A percentile compares a stretch with the other conserved stretches of the same genome.
Evolutionary conservation across 2,329 filamentous ascomycete genomes (phyloP).

Genomic region (Aureobasidium melanogenum): DNA sequence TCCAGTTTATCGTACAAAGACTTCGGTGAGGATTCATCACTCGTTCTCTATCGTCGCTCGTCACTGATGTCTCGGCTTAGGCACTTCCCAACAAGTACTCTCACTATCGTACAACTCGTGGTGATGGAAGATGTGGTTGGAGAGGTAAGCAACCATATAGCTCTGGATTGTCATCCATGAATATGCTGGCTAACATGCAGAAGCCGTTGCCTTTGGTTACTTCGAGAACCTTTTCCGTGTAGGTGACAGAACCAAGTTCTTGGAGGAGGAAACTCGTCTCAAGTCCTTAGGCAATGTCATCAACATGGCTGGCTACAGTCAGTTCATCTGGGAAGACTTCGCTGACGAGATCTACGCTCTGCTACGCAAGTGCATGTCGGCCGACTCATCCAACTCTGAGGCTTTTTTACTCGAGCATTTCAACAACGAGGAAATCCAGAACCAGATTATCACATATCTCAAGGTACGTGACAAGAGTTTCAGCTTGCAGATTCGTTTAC

Average conservation of each 20-base stretch:
- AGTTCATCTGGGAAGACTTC: conserved; percentile 72
- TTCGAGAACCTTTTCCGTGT: conserved; percentile 73
- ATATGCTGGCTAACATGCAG: conserved; percentile 21
- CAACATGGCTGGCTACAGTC: conserved; percentile 57
- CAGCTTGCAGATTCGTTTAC: neutral
- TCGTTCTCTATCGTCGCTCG: neutral
- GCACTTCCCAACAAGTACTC: conserved; percentile 75
- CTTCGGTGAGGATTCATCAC: conserved; percentile 54
- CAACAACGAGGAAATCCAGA: conserved; percentile 60
- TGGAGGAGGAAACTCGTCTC: conserved; percentile 64
- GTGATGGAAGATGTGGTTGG: conserved; percentile 96
- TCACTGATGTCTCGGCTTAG: conserved; percentile 35
- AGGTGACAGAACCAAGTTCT: conserved; percentile 55
- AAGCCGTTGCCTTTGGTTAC: conserved; percentile 87
- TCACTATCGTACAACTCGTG: conserved; percentile 43
- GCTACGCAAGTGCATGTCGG: conserved; percentile 49
- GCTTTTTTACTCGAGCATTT: conserved; percentile 53
- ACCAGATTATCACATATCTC: conserved; percentile 77
- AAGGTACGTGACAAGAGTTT: conserved; percentile 36
- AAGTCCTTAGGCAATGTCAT: conserved; percentile 63
- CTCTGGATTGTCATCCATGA: conserved; percentile 4
- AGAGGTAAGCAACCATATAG: conserved; percentile 61
- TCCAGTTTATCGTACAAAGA: conserved; percentile 76
- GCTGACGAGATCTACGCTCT: conserved; percentile 64
- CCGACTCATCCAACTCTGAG: conserved; percentile 38